Conservation (phyloP, 2,329 filamentous ascomycete species). For the Colletotrichum kahawae region DNA sequence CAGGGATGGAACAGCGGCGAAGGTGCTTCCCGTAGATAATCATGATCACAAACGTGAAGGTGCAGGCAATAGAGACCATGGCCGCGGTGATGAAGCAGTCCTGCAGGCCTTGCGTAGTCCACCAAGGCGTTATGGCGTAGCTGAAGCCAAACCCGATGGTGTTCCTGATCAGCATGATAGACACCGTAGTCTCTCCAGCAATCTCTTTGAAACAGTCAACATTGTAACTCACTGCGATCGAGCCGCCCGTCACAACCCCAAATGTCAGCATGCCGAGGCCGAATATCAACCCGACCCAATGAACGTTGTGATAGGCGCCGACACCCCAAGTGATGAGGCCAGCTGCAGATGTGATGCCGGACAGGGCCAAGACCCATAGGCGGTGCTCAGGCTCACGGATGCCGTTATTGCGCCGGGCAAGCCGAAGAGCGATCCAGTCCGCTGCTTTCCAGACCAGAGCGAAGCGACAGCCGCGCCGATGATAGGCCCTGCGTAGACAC, state of each 20-base stretch:
- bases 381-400: not conserved
- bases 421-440: not conserved
- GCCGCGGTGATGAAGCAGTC: not conserved
- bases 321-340: not conserved
- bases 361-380: not conserved
- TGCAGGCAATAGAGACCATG: not conserved
- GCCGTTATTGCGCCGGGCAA: not conserved
- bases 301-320: not conserved
- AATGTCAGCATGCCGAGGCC: not conserved
- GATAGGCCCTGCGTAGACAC: not conserved
- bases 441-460: not conserved
- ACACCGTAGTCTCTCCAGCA: rapidly evolving
- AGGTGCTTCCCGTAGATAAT: not conserved
- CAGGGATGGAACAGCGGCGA: not conserved
- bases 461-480: not conserved
- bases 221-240: not conserved
- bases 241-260: not conserved
- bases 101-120: not conserved
- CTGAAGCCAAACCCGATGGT: not conserved
- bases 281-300: not conserved
- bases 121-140: not conserved
- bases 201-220: not conserved
- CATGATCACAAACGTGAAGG: not conserved
- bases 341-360: rapidly evolving
- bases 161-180: not conserved